These are phyloP conservation scores for Babesia caballi DNA, from an alignment of 169 alveolate species.

Conservation along the genomic window DNA sequence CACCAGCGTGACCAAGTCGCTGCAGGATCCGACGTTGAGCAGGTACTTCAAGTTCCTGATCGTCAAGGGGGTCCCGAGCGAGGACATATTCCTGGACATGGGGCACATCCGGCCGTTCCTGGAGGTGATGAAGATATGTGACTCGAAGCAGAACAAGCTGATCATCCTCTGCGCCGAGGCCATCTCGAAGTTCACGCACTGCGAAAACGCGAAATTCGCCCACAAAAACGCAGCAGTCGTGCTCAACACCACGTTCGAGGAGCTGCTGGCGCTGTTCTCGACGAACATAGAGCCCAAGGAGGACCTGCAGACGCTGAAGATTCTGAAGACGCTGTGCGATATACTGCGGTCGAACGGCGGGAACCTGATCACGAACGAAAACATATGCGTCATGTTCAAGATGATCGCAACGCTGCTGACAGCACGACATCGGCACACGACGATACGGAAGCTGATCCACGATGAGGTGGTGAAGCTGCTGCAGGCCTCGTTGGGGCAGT, in stretches of 20 bases:
- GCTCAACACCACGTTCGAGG: conserved; percentile 40
- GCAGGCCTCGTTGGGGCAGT: conserved; percentile 45
- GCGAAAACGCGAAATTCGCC: conserved; percentile 36
- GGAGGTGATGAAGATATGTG: conserved; percentile 48
- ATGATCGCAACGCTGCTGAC: conserved; percentile 44
- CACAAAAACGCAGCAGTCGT: conserved; percentile 25
- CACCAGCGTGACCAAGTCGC: conserved; percentile 11
- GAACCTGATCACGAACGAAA: conserved; percentile 43
- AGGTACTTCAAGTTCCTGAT: conserved; percentile 44
- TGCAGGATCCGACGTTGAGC: conserved; percentile 36
- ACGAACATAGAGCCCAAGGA: conserved; percentile 55
- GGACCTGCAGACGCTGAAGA: conserved; percentile 40
- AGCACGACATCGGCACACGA: conserved; percentile 23
- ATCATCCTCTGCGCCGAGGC: conserved; percentile 54
- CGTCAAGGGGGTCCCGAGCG: conserved; percentile 21
- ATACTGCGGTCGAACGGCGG: conserved; percentile 37
- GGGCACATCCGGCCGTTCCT: conserved; percentile 51
- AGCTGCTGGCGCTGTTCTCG: conserved; percentile 31
- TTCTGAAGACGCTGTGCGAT: conserved; percentile 20
- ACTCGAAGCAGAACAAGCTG: conserved; percentile 45
- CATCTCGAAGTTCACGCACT: conserved; percentile 45
- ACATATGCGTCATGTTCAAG: conserved; percentile 46
- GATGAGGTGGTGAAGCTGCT: conserved; percentile 36
- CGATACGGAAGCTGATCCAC: conserved; percentile 44
- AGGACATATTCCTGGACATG: conserved; percentile 11